Conservation (phyloP, 345 rosid species). For the Pistacia vera region DNA sequence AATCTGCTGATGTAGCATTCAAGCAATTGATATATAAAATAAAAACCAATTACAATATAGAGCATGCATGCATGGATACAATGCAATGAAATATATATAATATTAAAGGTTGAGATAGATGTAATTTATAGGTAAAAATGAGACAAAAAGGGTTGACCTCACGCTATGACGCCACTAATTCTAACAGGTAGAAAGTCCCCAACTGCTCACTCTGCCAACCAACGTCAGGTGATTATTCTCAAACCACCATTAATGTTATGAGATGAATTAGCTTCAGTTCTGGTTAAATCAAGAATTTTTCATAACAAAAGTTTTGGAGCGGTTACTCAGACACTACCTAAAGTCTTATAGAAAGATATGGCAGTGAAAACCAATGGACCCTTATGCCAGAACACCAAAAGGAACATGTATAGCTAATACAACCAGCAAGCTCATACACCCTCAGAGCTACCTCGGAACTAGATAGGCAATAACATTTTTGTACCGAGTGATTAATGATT, state of each 20-base stretch:
- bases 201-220: background rate
- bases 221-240: background rate
- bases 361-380: background rate
- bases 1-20: background rate
- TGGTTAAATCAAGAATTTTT: background rate
- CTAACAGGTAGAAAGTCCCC: conserved; percentile 10
- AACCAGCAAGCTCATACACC: background rate
- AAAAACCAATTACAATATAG: background rate
- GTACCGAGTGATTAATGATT: background rate
- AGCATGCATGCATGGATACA: background rate
- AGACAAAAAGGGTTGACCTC: background rate
- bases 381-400: background rate
- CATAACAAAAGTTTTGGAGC: background rate
- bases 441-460: background rate
- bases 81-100: background rate
- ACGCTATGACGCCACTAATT: background rate
- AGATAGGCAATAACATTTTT: background rate
- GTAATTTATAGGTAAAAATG: background rate
- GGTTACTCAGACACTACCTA: background rate
- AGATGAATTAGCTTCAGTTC: background rate
- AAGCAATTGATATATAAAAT: background rate
- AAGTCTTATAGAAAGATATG: background rate
- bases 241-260: background rate
- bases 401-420: background rate
- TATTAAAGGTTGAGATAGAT: background rate